Conservation (phyloP, 169 alveolate species). For the Cryptosporidium bovis region DNA sequence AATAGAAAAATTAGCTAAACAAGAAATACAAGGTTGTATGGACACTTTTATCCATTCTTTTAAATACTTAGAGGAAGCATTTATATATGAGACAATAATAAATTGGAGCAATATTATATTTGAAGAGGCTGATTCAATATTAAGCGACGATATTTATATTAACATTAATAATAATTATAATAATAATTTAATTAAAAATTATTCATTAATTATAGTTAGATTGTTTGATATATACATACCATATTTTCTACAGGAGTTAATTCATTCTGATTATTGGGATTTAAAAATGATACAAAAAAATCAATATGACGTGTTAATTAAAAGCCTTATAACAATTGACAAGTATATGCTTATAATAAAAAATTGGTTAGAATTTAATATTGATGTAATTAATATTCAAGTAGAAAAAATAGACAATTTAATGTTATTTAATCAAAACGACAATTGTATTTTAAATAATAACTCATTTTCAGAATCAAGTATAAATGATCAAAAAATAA, state of each 20-base stretch:
- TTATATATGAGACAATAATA: slow-evolving; percentile 46
- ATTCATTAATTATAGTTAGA: slow-evolving; percentile 33
- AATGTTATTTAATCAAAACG: slow-evolving; percentile 34
- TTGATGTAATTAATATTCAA: slow-evolving; percentile 29
- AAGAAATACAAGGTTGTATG: slow-evolving; percentile 66
- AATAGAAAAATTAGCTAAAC: slow-evolving; percentile 61
- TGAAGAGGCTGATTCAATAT: slow-evolving; percentile 37
- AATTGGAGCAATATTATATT: slow-evolving; percentile 55
- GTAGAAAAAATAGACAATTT: slow-evolving; percentile 12
- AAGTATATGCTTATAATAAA: slow-evolving; percentile 50
- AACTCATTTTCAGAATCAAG: not conserved
- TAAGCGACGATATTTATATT: not conserved
- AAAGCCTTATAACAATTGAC: slow-evolving; percentile 27
- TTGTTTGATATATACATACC: slow-evolving; percentile 40
- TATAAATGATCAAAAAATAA: not conserved
- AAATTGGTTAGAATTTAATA: slow-evolving; percentile 57
- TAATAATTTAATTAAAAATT: slow-evolving; percentile 38
- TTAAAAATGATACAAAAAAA: slow-evolving; percentile 36
- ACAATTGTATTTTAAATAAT: not conserved
- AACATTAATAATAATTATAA: not conserved
- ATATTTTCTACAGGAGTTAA: slow-evolving; percentile 28
- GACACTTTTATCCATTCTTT: slow-evolving; percentile 47
- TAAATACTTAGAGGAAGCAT: slow-evolving; percentile 10
- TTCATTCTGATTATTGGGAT: slow-evolving; percentile 67
- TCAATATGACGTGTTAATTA: slow-evolving; percentile 40